Evolutionary conservation across 1,284 basidiomycete species (phyloP).

Genomic region (Coriolopsis trogii): DNA sequence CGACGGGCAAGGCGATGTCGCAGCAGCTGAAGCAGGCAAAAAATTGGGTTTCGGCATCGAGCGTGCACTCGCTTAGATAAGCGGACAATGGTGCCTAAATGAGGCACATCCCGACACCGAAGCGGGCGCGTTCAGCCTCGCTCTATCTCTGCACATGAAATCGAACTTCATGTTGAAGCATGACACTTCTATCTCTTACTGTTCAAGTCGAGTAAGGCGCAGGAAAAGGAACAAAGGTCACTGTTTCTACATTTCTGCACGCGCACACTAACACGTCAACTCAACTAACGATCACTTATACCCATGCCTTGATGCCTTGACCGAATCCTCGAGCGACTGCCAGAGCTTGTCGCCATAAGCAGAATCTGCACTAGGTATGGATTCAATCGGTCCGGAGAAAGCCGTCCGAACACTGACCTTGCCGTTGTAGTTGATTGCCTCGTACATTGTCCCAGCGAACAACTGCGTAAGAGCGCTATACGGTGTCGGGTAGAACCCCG

Average conservation of each 20-base stretch:
- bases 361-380: neutral
- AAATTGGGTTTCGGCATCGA: conserved; percentile 23
- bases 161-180: too few species aligned
- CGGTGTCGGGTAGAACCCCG: conserved; percentile 4
- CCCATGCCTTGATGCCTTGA: conserved; percentile 21
- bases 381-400: too few species aligned
- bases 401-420: conserved; percentile 18
- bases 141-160: neutral
- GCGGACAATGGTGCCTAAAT: neutral
- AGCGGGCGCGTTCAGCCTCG: neutral
- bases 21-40: conserved; percentile 10
- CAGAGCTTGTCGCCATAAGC: conserved; percentile 32
- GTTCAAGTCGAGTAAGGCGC: too few species aligned
- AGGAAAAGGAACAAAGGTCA: too few species aligned
- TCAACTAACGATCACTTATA: too few species aligned
- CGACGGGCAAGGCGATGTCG: conserved; percentile 5
- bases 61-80: conserved; percentile 7
- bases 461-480: conserved; percentile 28
- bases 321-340: conserved; percentile 42
- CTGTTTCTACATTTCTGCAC: too few species aligned
- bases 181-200: neutral
- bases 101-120: neutral
- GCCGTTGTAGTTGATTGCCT: conserved; percentile 26
- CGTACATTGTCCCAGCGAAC: conserved; percentile 30
- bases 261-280: too few species aligned